phyloP scores from a whole-genome alignment of 441 rosid species.

The Pelargonium cotyledonis region DNA sequence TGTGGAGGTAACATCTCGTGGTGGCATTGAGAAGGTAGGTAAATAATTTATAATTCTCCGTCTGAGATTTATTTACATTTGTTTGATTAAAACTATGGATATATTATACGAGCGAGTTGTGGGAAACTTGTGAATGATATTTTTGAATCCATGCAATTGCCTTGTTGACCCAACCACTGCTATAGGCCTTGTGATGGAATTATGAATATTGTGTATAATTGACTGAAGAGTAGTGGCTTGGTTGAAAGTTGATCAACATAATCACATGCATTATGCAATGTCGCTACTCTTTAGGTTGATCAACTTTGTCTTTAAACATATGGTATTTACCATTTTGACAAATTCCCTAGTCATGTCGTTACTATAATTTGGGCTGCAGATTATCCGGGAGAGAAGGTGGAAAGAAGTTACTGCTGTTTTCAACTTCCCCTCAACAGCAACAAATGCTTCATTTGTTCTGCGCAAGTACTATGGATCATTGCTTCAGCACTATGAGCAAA shows the following conservation, averaged over 20 bases:
- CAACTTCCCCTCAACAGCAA: constrained; percentile 94
- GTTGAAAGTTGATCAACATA: not conserved
- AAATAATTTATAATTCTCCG: not conserved
- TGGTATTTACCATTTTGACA: not conserved
- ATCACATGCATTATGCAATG: not conserved
- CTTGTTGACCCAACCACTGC: not conserved
- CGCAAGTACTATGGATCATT: constrained; percentile 83
- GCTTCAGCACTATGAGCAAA: constrained; percentile 70
- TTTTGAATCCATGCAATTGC: not conserved
- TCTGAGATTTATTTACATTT: not conserved
- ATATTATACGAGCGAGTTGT: too few species aligned
- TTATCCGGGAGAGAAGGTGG: constrained; percentile 82
- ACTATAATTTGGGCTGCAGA: constrained; percentile 35
- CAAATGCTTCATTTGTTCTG: constrained; percentile 87
- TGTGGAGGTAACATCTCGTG: constrained; percentile 86
- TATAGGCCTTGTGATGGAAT: too few species aligned
- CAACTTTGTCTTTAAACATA: too few species aligned
- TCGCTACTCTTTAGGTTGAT: too few species aligned
- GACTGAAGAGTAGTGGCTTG: not conserved
- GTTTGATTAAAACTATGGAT: not conserved
- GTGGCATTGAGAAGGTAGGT: constrained; percentile 83
- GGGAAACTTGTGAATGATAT: too few species aligned
- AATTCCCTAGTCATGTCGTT: not conserved
- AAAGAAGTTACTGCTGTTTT: constrained; percentile 89
- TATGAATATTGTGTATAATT: not conserved